phyloP scores from a whole-genome alignment of 768 basidiomycete genomes.

The Boletus patriciae region DNA sequence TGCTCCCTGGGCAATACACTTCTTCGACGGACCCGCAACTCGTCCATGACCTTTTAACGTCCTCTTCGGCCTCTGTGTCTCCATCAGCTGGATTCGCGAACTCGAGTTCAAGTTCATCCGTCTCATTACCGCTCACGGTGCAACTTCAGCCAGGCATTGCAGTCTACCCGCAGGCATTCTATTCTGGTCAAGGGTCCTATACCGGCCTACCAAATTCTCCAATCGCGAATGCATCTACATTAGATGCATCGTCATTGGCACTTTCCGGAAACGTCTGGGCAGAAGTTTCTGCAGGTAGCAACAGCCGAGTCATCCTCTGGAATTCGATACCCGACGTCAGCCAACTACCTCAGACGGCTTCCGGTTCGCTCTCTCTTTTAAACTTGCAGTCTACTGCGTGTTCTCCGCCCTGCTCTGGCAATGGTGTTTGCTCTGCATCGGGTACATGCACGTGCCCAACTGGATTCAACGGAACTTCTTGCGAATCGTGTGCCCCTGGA shows the following conservation, averaged over 20 bases:
- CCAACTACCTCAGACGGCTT: constrained; percentile 56
- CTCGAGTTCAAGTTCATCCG: constrained; percentile 43
- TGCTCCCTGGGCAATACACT: constrained; percentile 78
- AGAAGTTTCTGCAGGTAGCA: constrained; percentile 56
- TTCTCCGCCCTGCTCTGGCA: constrained; percentile 70
- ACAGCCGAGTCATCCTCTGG: constrained; percentile 70
- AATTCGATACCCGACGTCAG: constrained; percentile 73
- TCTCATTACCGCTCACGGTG: constrained; percentile 67
- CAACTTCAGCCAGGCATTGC: constrained; percentile 66
- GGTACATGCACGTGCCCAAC: constrained; percentile 71
- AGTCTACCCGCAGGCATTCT: constrained; percentile 60
- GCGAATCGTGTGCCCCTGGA: constrained; percentile 72
- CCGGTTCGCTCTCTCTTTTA: constrained; percentile 56
- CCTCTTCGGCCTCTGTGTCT: constrained; percentile 57
- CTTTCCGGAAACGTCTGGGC: constrained; percentile 71
- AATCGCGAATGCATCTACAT: constrained; percentile 44
- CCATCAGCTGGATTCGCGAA: constrained; percentile 65
- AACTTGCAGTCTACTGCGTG: constrained; percentile 75
- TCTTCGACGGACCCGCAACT: constrained; percentile 69
- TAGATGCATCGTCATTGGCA: constrained; percentile 61
- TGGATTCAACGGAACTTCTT: constrained; percentile 76
- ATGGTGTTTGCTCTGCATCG: constrained; percentile 67
- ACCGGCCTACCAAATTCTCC: constrained; percentile 54
- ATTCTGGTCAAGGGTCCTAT: constrained; percentile 65
- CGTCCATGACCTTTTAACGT: constrained; percentile 65